Percentiles rank a stretch among this genome's conserved stretches.
Conservation (phyloP, 1,284 basidiomycete genomes). For the Irpex sp. region DNA sequence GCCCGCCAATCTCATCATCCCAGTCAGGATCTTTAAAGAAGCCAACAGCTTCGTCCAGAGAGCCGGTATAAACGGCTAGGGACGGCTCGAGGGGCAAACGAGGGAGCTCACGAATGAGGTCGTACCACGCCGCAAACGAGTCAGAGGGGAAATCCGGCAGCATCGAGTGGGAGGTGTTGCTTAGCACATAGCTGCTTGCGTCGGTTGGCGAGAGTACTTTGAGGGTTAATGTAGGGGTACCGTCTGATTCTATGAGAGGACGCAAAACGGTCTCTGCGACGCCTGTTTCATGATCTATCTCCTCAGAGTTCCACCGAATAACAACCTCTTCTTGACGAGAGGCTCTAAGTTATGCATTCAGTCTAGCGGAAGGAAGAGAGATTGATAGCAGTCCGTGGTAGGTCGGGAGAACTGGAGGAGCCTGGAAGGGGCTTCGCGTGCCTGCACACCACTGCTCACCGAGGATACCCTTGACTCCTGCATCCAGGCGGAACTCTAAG, state of each 20-base stretch:
- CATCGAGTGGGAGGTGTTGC: constrained; percentile 1
- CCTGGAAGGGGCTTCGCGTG: neutral
- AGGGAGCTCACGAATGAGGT: constrained; percentile 14
- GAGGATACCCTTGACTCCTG: constrained; percentile 3
- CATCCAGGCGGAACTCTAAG: constrained; percentile 9
- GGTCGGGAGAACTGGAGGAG: neutral
- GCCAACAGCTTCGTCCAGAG: neutral
- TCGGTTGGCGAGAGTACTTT: neutral
- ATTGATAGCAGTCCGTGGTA: neutral
- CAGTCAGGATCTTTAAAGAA: neutral
- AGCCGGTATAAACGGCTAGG: neutral
- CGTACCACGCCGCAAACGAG: neutral
- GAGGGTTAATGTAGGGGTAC: neutral
- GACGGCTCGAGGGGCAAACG: neutral
- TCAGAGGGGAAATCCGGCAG: neutral
- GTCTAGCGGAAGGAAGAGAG: too few relatives aligned
- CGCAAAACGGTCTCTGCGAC: too few relatives aligned
- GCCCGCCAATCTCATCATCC: neutral
- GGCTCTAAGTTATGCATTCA: neutral
- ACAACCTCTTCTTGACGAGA: too few relatives aligned
- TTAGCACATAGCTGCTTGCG: neutral
- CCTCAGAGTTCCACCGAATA: too few relatives aligned
- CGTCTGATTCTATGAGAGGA: neutral
- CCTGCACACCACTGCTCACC: constrained; percentile 8
- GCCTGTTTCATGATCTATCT: too few relatives aligned